A percentile compares a stretch with the other conserved stretches of the same genome.
Evolutionary conservation across 2,329 filamentous ascomycete species (phyloP).

Genomic region (Phialophora chinensis): DNA sequence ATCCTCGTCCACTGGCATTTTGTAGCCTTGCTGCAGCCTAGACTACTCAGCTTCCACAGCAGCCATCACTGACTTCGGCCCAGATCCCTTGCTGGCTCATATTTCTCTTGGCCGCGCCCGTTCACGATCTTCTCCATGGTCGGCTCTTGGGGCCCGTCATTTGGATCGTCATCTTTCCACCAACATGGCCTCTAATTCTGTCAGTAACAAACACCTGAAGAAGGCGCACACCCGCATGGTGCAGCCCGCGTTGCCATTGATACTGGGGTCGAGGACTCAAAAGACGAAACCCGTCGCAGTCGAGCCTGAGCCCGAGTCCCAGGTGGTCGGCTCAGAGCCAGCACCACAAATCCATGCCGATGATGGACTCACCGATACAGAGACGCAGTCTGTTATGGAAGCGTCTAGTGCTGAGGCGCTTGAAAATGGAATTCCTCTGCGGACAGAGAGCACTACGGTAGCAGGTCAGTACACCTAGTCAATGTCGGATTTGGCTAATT

Average conservation of each 20-base stretch:
- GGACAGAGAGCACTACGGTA: conserved; percentile 13
- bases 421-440: neutral
- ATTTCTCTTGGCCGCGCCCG: neutral
- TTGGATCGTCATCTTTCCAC: conserved; percentile 18
- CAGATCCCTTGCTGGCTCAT: neutral
- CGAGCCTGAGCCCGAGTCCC: conserved; percentile 12
- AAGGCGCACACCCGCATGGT: conserved; percentile 24
- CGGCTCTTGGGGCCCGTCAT: conserved; percentile 14
- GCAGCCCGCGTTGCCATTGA: conserved; percentile 27
- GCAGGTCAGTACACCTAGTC: conserved; percentile 14
- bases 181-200: conserved; percentile 25
- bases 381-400: conserved; percentile 4
- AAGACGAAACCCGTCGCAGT: conserved; percentile 14
- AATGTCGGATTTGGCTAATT: conserved; percentile 12
- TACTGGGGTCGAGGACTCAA: conserved; percentile 12
- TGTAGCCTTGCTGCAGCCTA: conserved; percentile 7
- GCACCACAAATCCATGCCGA: neutral
- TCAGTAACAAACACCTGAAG: conserved; percentile 5
- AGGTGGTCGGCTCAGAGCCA: conserved; percentile 9
- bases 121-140: conserved; percentile 27
- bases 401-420: neutral
- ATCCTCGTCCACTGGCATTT: conserved; percentile 3
- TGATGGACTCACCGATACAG: conserved; percentile 1
- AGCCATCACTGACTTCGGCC: conserved; percentile 10
- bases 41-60: conserved; percentile 4